phyloP scores from a whole-genome alignment of 768 basidiomycete genomes.

The Boletus subparvulus region DNA sequence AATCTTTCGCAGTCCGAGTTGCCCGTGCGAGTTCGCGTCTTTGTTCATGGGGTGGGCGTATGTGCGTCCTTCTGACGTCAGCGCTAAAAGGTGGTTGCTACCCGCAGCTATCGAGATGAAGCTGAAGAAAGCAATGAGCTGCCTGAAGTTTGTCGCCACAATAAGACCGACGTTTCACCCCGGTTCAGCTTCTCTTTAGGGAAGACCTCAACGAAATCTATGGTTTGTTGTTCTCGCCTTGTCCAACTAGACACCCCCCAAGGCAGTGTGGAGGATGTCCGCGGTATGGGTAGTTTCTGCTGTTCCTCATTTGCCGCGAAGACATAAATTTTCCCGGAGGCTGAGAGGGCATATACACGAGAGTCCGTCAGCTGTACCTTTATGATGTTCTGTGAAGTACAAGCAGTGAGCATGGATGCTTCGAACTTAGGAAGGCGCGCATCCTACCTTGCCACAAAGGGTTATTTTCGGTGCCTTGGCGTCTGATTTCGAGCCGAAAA shows the following conservation, averaged over 20 bases:
- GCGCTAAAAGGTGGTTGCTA: conserved; percentile 64
- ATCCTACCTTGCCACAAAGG: conserved; percentile 60
- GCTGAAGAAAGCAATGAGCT: conserved; percentile 37
- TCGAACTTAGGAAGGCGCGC: not conserved
- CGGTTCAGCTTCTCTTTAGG: conserved; percentile 54
- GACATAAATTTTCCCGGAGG: conserved; percentile 72
- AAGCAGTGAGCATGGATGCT: not conserved
- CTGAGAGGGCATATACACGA: conserved; percentile 75
- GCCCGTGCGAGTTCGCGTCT: conserved; percentile 76
- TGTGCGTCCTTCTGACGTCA: conserved; percentile 70
- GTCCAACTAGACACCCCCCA: conserved; percentile 68
- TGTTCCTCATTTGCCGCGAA: conserved; percentile 52
- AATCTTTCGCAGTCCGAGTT: conserved; percentile 76
- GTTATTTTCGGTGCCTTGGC: conserved; percentile 48
- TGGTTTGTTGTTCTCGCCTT: conserved; percentile 46
- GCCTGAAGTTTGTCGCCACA: not conserved
- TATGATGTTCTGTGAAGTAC: conserved; percentile 57
- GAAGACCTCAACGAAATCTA: conserved; percentile 61
- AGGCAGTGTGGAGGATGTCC: conserved; percentile 44
- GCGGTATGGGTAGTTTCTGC: conserved; percentile 43
- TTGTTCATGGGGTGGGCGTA: conserved; percentile 76
- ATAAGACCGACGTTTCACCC: conserved; percentile 62
- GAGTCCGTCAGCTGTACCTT: conserved; percentile 58
- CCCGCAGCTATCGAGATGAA: conserved; percentile 76
- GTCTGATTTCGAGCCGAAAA: conserved; percentile 40